These are phyloP conservation scores for Phytophthora tubulina DNA, from an alignment of 352 stramenopile genomes.

Conservation along the genomic window DNA sequence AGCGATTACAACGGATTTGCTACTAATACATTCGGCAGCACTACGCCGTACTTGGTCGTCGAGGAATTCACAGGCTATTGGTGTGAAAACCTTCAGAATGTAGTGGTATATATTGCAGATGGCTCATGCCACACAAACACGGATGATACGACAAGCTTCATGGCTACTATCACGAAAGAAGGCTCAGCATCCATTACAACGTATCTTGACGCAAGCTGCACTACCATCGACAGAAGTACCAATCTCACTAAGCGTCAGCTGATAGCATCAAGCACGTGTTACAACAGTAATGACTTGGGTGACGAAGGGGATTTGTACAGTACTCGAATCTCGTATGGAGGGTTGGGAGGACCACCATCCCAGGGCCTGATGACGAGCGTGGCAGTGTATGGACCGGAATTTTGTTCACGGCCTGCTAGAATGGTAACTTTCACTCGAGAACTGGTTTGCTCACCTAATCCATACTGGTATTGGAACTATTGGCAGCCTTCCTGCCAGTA, in stretches of 20 bases:
- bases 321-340: constrained; percentile 8
- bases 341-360: neutral
- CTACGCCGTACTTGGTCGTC: constrained; percentile 7
- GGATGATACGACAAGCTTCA: constrained; percentile 20
- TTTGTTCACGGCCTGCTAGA: constrained; percentile 12
- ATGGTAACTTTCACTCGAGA: constrained; percentile 1
- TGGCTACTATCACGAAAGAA: constrained; percentile 1
- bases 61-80: constrained; percentile 8
- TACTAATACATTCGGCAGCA: neutral
- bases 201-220: constrained; percentile 10
- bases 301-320: constrained; percentile 2
- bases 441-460: constrained; percentile 1
- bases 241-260: constrained; percentile 4
- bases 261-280: neutral
- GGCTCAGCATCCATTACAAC: constrained; percentile 15
- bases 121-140: neutral
- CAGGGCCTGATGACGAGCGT: neutral
- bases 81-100: neutral
- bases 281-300: neutral
- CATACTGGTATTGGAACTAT: neutral
- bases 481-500: neutral
- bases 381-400: constrained; percentile 4
- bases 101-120: constrained; percentile 7
- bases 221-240: neutral
- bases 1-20: neutral